Percentiles rank a stretch among this genome's conserved stretches.
These are phyloP conservation scores for Neonectria ditissima DNA, from an alignment of 2,329 filamentous ascomycete species.

Conservation along the genomic window DNA sequence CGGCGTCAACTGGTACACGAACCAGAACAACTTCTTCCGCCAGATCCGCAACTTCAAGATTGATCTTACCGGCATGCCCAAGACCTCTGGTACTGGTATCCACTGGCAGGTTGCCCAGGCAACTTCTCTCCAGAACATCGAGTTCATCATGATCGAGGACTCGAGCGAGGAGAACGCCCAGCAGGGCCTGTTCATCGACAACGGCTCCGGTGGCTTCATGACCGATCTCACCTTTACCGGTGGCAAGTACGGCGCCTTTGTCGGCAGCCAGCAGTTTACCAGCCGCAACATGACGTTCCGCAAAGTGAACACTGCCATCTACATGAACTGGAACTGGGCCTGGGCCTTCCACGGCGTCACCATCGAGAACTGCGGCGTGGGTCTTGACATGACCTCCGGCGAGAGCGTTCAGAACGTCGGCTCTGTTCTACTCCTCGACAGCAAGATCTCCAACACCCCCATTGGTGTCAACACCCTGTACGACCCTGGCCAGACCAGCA, in stretches of 20 bases:
- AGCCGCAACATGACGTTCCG: slow-evolving; percentile 86
- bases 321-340: slow-evolving; percentile 93
- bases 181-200: slow-evolving; percentile 86
- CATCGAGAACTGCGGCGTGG: slow-evolving; percentile 80
- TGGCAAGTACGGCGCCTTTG: slow-evolving; percentile 80
- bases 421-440: slow-evolving; percentile 82
- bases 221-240: slow-evolving; percentile 86
- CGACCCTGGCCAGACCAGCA: slow-evolving; percentile 67
- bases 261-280: slow-evolving; percentile 90
- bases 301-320: slow-evolving; percentile 83
- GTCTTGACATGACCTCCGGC: slow-evolving; percentile 81
- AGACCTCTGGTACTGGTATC: slow-evolving; percentile 74
- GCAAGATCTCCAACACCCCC: slow-evolving; percentile 78
- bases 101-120: slow-evolving; percentile 91
- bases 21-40: slow-evolving; percentile 88
- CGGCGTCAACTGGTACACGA: slow-evolving; percentile 81
- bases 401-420: slow-evolving; percentile 79
- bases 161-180: slow-evolving; percentile 73
- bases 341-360: slow-evolving; percentile 83
- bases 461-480: slow-evolving; percentile 84
- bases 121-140: slow-evolving; percentile 82
- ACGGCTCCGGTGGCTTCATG: slow-evolving; percentile 87
- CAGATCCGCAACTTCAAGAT: slow-evolving; percentile 86
- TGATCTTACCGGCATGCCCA: slow-evolving; percentile 76
- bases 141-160: slow-evolving; percentile 81